These are phyloP conservation scores for Gossypium longicalyx DNA, from an alignment of 345 rosid species.

Conservation along the genomic window DNA sequence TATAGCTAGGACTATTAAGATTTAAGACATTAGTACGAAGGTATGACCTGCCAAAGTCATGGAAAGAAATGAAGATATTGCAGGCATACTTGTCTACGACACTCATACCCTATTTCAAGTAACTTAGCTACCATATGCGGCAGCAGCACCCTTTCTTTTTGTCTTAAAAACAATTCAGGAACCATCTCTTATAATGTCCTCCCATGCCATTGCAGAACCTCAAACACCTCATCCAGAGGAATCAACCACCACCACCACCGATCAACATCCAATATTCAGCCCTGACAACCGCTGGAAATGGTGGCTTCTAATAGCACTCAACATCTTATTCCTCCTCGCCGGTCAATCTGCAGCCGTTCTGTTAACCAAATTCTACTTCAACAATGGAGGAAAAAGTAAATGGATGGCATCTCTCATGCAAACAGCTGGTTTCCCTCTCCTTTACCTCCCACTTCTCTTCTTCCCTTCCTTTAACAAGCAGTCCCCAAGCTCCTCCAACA, in stretches of 20 bases:
- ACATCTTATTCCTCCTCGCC: slow-evolving; percentile 13
- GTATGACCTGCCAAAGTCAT: too few relatives aligned
- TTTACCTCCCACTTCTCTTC: slow-evolving; percentile 16
- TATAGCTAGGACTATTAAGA: too few relatives aligned
- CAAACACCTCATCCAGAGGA: not conserved
- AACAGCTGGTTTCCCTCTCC: slow-evolving; percentile 31
- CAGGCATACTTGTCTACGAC: too few relatives aligned
- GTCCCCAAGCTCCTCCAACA: not conserved
- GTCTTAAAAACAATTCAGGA: not conserved
- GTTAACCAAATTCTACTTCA: slow-evolving; percentile 21
- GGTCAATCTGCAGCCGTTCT: slow-evolving; percentile 22
- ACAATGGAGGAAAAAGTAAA: slow-evolving; percentile 29
- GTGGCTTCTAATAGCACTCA: slow-evolving; percentile 22
- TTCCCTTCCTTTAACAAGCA: not conserved
- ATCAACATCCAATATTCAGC: not conserved
- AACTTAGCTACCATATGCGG: not conserved
- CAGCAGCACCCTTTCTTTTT: not conserved
- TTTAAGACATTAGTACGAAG: too few relatives aligned
- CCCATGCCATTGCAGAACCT: not conserved
- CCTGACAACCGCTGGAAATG: slow-evolving; percentile 16
- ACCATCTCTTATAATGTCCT: not conserved
- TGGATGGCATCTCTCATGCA: slow-evolving; percentile 40
- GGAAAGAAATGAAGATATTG: too few relatives aligned
- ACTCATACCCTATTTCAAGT: too few relatives aligned
- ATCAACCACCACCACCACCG: not conserved